Percentiles rank a stretch among this genome's conserved stretches.
Evolutionary conservation across 2,329 filamentous ascomycete genomes (phyloP).

Genomic region (Lachnellula arida): DNA sequence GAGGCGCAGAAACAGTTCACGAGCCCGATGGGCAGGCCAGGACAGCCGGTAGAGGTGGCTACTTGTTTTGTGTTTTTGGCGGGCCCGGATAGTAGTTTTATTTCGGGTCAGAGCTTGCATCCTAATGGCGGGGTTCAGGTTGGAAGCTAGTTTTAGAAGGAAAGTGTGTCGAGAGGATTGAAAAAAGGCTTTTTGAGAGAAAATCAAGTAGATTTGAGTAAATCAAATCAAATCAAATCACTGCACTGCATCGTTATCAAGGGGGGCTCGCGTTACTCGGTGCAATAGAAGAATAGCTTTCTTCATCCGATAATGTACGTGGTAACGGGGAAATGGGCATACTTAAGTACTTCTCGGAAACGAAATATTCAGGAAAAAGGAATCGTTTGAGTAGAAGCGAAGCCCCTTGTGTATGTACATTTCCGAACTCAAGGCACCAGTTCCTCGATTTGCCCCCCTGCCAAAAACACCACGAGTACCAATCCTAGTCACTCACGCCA

Average conservation of each 20-base stretch:
- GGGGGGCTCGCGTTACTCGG: too few species aligned
- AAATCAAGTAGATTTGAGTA: background rate
- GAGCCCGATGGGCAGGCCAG: conserved; percentile 70
- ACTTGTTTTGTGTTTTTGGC: conserved; percentile 80
- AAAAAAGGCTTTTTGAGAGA: background rate
- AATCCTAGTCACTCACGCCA: background rate
- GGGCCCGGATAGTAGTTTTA: conserved; percentile 65
- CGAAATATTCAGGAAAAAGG: background rate
- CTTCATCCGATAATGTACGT: too few species aligned
- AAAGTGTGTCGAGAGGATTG: background rate
- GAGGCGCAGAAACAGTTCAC: conserved; percentile 68
- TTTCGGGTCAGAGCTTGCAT: conserved; percentile 69
- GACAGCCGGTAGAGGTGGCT: conserved; percentile 77
- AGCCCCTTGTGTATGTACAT: background rate
- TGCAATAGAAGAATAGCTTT: too few species aligned
- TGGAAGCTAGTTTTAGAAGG: conserved; percentile 31
- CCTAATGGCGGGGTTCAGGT: conserved; percentile 56
- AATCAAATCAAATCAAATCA: too few species aligned
- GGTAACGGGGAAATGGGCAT: too few species aligned
- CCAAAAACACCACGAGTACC: background rate
- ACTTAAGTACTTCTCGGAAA: background rate
- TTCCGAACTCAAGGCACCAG: background rate
- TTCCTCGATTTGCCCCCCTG: background rate
- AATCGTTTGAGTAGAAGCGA: background rate
- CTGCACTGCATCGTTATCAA: too few species aligned